Percentiles rank a stretch among this genome's conserved stretches.
Evolutionary conservation across 169 alveolate species (phyloP).

Genomic region (Cryptosporidium ubiquitum): DNA sequence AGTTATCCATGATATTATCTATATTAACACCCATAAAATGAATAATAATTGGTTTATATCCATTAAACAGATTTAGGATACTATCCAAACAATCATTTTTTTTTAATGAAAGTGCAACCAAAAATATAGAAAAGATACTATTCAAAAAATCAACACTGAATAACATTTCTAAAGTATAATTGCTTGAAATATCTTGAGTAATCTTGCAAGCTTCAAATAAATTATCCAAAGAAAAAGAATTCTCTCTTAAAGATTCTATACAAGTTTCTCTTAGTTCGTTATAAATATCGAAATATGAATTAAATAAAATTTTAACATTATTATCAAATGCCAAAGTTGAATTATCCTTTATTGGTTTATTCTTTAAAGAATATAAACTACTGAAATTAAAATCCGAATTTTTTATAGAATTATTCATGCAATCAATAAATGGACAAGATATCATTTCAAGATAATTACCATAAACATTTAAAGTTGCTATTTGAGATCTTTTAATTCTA

Average conservation of each 20-base stretch:
- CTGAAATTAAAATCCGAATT: background rate
- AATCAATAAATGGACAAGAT: conserved; percentile 51
- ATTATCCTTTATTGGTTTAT: background rate
- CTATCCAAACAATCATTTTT: conserved; percentile 1
- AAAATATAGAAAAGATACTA: conserved; percentile 7
- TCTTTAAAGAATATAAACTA: background rate
- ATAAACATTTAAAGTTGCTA: conserved; percentile 36
- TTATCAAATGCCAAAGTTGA: background rate
- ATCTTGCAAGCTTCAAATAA: conserved; percentile 5
- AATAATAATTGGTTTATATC: background rate
- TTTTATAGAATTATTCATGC: background rate
- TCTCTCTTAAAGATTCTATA: conserved; percentile 57
- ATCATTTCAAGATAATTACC: conserved; percentile 37
- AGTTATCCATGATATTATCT: conserved; percentile 6
- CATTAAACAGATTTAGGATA: background rate
- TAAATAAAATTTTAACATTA: conserved; percentile 1
- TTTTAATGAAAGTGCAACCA: background rate
- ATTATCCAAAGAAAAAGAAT: conserved; percentile 19
- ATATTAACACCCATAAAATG: background rate
- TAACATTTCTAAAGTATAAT: background rate
- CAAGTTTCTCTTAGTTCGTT: conserved; percentile 55
- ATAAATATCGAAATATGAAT: conserved; percentile 20
- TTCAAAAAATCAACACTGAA: conserved; percentile 29
- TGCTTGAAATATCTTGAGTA: background rate
- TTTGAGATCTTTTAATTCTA: conserved; percentile 56